Base-by-base conservation (phyloP, 345 rosid genomes). In the Microcos paniculata region DNA sequence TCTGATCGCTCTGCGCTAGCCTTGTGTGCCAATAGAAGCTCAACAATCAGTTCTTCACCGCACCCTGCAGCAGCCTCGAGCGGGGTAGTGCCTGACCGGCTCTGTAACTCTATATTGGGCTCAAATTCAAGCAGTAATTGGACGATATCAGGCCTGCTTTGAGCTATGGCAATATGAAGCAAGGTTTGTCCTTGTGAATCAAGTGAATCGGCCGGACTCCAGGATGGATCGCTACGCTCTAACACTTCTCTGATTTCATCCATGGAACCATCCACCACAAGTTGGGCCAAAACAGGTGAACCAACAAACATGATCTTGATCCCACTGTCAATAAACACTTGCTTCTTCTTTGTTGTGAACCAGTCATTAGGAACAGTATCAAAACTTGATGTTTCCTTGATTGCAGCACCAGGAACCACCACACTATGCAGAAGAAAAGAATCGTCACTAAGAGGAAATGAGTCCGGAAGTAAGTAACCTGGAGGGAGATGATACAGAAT, bases 261-360 rank as follows among this genome's bases (percentile, higher is more conserved):
- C 90, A 88, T 85, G 1, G 80, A 77, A 4, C 95, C 90, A 21
- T 85, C 82, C 28, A 48, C 62, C 35, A 87, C 91, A 4, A 90
- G 82, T 38, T 71, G 91, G 28, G 80, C 88, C 64, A 90, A 43
- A 56, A 88, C 68, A 8, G 81, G 79, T 0, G 92, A 85, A 5
- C 92, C 95, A 4, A 84, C 88, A 48, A 88, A 88, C 86, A 90
- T 79, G 79, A 88, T 69, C 83, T 77, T 86, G 62, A 88, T 75
- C 3, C 90, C 92, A 23, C 91, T 87, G 11, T 90, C 94, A 2
- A 82, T 73, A 40, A 87, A 90, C 11, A 88, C 92, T 38, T 87
- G 94, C 76, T 90, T 90, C 86, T 82, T 90, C 84, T 62, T 85
- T 10, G 88, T 67, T 0, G 89, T 85, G 79, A 90, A 90, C 88